Evolutionary conservation across 2,329 filamentous ascomycete genomes (phyloP), one percentile per base, ranked within the genome.

Genomic region (Colletotrichum sp.): DNA sequence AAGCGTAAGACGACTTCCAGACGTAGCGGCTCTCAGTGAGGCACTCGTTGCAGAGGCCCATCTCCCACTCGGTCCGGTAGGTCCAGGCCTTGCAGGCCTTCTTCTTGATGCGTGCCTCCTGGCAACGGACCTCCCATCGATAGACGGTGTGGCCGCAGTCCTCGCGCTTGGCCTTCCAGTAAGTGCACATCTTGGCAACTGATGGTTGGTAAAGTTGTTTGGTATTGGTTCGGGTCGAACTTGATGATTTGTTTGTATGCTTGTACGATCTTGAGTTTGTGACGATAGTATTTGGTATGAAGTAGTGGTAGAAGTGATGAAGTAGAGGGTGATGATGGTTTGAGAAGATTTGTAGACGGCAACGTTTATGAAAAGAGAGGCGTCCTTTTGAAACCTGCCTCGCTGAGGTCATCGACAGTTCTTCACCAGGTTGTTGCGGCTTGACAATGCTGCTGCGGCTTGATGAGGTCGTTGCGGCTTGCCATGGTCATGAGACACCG

Each of bases 31-130:
- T 30, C 28, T 65, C 72, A 4, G 15, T 18, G 12, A 71, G 34
- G 32, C 72, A 75, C 7, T 21, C 60, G 24, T 72, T 30, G 60
- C 72, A 75, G 36, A 72, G 63, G 8, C 72, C 72, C 28, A 36
- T 26, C 52, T 72, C 69, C 72, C 72, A 72, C 18, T 39, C 32
- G 9, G 69, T 75, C 69, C 66, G 34, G 16, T 66, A 15, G 18
- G 69, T 34, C 52, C 52, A 69, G 15, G 21, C 30, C n/a, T n/a
- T 49, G 36, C 62, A 72, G 7, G n/a, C 62, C 62, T 69, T 36
- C 9, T 69, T 44, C 26, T 36, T 49, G 16, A 30, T 28, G 32
- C 36, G 63, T 18, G 69, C 72, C 21, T 63, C 28, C 32, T 30
- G n/a, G 36, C 72, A 75, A 13, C 36, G n/a, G 21, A 72, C 72